Base-by-base conservation (phyloP, 2,329 filamentous ascomycete species). In the Venturia asperata region DNA sequence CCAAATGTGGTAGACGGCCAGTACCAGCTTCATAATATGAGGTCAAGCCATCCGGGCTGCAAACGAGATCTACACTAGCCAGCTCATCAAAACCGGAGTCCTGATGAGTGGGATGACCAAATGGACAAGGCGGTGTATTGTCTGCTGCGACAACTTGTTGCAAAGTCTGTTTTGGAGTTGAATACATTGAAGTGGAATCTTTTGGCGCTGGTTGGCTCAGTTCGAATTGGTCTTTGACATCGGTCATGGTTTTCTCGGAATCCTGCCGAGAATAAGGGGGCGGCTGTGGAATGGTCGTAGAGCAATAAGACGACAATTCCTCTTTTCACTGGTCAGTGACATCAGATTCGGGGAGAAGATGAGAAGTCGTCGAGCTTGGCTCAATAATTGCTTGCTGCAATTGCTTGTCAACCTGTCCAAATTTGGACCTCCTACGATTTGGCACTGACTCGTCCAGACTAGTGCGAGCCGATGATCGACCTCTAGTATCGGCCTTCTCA, bases 51-150 rank as follows among this genome's bases (percentile, higher is more conserved):
- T 58, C 9, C 30, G 52, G 30, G 7, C 17, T 19, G 52, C 30
- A 58, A 58, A 58, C 30, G 9, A 19, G 6, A 15, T 58, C 27
- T 37, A 21, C 52, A 37, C n/a, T 10, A 9, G 52, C 13, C 42
- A 55, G 30, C 24, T 77, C 75, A 60, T 75, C 74, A 63, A 77
- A 76, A 13, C 74, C 74, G 6, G 74, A 76, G 62, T 77, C 75
- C 39, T 72, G 72, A 64, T 77, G 75, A 21, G 69, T 34, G 37
- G 69, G 69, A 27, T 67, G 68, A 30, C 56, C 62, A 52, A 66
- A 67, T 11, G 15, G 15, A 37, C 9, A 10, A 42, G 24, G 43
- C 4, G 34, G n/a, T 30, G 27, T 63, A 43, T 21, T 10, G 7
- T 63, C 24, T 13, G 37, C 5, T 3, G 60, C 17, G 39, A 2